phyloP scores from a whole-genome alignment of 2,329 filamentous ascomycete species.

The Tolypocladium tropicale region DNA sequence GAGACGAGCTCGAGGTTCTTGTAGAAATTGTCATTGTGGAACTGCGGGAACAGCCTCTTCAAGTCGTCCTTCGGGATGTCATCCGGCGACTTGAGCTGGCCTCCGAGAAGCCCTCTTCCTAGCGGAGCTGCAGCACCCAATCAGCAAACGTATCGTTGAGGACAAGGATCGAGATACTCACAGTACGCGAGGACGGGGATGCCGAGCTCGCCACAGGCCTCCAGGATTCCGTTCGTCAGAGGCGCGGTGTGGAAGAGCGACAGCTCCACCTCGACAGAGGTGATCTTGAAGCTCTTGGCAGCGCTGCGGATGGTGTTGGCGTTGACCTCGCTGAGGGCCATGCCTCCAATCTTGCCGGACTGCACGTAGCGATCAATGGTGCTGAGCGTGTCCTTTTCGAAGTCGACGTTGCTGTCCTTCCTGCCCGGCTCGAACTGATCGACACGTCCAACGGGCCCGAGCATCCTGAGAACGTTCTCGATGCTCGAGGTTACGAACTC shows the following conservation, averaged over 20 bases:
- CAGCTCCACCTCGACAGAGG: constrained; percentile 43
- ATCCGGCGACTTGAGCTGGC: constrained; percentile 37
- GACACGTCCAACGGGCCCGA: constrained; percentile 46
- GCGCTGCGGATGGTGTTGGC: constrained; percentile 39
- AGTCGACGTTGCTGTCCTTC: constrained; percentile 38
- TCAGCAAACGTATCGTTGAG: constrained; percentile 7
- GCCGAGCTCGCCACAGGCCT: constrained; percentile 47
- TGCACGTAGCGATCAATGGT: constrained; percentile 39
- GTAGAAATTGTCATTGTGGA: constrained; percentile 50
- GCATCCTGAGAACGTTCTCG: constrained; percentile 40
- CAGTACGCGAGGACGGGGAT: constrained; percentile 65
- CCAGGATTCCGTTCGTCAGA: constrained; percentile 39
- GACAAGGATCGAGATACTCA: constrained; percentile 13
- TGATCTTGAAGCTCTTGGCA: constrained; percentile 31
- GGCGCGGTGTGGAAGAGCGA: constrained; percentile 38
- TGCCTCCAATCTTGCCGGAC: constrained; percentile 38
- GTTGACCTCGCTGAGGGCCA: constrained; percentile 41
- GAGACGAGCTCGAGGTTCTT: constrained; percentile 52
- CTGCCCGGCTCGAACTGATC: constrained; percentile 52
- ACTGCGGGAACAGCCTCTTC: constrained; percentile 40
- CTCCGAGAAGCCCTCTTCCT: constrained; percentile 38
- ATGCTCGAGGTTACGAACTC: constrained; percentile 45
- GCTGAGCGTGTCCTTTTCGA: constrained; percentile 31
- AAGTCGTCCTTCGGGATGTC: constrained; percentile 46
- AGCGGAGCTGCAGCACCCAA: constrained; percentile 27